Evolutionary conservation across 768 basidiomycete species (phyloP), one percentile per base, ranked within the genome.

Genomic region (Termitomyces titanicus): DNA sequence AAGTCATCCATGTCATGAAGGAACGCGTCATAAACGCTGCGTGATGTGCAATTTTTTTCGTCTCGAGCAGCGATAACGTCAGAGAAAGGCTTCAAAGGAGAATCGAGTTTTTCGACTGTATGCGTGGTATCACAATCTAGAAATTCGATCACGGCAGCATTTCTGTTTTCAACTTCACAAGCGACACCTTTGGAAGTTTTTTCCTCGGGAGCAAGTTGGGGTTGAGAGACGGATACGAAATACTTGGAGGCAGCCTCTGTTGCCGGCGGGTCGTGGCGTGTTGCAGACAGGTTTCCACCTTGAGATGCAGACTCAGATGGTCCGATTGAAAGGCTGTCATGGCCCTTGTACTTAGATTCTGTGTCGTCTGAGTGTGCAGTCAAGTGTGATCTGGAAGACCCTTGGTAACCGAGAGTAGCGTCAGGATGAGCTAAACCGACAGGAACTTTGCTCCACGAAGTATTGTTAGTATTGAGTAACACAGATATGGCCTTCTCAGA

Each of bases 301-400:
- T 82, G 83, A 27, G 83, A 85, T 27, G 79, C 83, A 25, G 83
- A 85, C 48, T 85, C 75, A 8, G 79, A 85, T 10, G 83, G 70
- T 27, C 69, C 64, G n/a, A 72, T 61, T 25, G 68, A 66, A 25
- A 64, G 62, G 44, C n/a, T 37, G 6, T 1, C 33, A 8, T 31
- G 10, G 15, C 13, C 13, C 15, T 34, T 20, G 22, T 34, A 34
- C 46, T 9, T 5, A 24, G 13, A 25, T 5, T 43, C 39, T 31
- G 13, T 22, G 8, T 27, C 35, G 18, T 46, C 44, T 27, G 52
- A 37, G 17, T 18, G 33, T n/a, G 3, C 27, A 12, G 18, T 9
- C 9, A 11, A 27, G 22, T 55, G 49, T 13, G 29, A 22, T n/a
- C 44, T 53, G 2, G 60, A 44, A 27, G 47, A 31, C 18, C 12